These are phyloP conservation scores for Astrocystis sublimbata DNA, from an alignment of 495 filamentous ascomycete species.

Conservation along the genomic window DNA sequence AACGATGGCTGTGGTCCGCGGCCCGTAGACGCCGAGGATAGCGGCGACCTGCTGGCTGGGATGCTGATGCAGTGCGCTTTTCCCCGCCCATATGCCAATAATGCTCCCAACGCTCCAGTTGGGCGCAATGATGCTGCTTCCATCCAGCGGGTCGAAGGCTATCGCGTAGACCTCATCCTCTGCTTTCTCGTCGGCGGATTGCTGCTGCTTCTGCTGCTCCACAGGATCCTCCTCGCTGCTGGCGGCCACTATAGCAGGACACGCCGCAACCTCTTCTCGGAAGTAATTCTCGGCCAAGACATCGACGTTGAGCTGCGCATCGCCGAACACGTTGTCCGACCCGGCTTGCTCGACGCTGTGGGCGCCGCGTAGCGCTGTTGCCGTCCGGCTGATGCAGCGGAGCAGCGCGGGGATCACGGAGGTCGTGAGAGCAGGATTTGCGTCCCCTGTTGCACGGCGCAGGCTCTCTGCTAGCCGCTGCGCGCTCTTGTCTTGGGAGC, in stretches of 20 bases:
- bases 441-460: slow-evolving; percentile 8
- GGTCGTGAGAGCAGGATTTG: neutral
- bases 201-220: slow-evolving; percentile 28
- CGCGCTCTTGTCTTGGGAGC: neutral
- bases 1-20: slow-evolving; percentile 51
- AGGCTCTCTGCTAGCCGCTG: neutral
- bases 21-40: slow-evolving; percentile 53
- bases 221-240: slow-evolving; percentile 57
- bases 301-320: slow-evolving; percentile 59
- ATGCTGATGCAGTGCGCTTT: slow-evolving; percentile 38
- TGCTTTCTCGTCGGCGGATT: neutral
- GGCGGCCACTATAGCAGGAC: slow-evolving; percentile 44
- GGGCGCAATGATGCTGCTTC: slow-evolving; percentile 54
- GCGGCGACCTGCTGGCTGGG: slow-evolving; percentile 47
- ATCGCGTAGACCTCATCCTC: slow-evolving; percentile 49
- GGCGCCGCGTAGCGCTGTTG: slow-evolving; percentile 37
- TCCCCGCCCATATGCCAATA: slow-evolving; percentile 51
- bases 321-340: slow-evolving; percentile 52
- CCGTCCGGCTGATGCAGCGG: slow-evolving; percentile 35
- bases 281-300: slow-evolving; percentile 49
- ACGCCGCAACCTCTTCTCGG: slow-evolving; percentile 41
- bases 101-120: slow-evolving; percentile 59
- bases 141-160: slow-evolving; percentile 59
- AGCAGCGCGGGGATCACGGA: slow-evolving; percentile 47
- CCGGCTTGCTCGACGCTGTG: slow-evolving; percentile 46